Evolutionary conservation across 2,329 filamentous ascomycete genomes (phyloP).

Genomic region (Ophiostoma quercus): DNA sequence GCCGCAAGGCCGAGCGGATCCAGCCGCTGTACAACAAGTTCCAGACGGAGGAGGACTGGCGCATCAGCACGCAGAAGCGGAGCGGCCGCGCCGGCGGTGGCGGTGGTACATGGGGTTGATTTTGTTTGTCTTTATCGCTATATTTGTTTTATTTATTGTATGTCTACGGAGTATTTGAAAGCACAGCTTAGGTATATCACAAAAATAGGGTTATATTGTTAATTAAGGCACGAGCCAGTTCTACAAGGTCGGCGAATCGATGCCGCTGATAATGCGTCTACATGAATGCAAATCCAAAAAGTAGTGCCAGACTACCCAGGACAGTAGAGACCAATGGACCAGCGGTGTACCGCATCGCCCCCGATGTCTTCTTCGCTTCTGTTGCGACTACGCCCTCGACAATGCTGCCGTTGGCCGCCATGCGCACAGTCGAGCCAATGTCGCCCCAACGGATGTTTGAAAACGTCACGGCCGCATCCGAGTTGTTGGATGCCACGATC

Average conservation of each 20-base stretch:
- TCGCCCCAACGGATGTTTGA: too few species aligned
- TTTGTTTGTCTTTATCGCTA: neutral
- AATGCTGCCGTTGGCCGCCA: too few species aligned
- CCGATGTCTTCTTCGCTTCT: too few species aligned
- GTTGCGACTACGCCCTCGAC: too few species aligned
- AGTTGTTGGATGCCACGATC: too few species aligned
- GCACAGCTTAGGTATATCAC: neutral
- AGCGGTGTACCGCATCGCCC: too few species aligned
- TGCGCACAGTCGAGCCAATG: too few species aligned
- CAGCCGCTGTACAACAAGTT: constrained; percentile 93
- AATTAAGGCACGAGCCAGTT: neutral
- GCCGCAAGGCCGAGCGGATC: constrained; percentile 90
- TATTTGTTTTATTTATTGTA: neutral
- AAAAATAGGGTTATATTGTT: neutral
- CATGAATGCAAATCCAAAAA: neutral
- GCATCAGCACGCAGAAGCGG: constrained; percentile 79
- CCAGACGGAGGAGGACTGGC: constrained; percentile 90
- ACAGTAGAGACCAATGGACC: neutral
- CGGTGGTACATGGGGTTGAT: constrained; percentile 86
- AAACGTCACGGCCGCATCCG: too few species aligned
- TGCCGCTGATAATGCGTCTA: neutral
- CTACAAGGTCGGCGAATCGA: neutral
- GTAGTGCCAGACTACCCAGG: neutral
- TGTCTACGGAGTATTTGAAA: neutral
- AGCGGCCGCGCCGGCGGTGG: constrained; percentile 76